Evolutionary conservation across 352 stramenopile genomes (phyloP).

Genomic region (Phytophthora meadii): DNA sequence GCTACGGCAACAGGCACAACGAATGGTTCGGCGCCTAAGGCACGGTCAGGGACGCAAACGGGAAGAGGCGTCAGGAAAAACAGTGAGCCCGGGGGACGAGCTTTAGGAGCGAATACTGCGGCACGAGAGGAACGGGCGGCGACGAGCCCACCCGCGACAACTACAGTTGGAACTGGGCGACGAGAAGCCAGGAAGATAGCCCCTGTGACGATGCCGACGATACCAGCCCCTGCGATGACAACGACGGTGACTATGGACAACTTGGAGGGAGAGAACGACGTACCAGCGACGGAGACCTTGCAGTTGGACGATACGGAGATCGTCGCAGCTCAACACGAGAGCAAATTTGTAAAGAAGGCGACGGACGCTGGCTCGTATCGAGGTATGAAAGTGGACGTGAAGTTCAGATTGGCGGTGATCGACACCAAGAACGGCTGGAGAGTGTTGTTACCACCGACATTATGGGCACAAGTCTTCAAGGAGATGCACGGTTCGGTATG

Average conservation of each 20-base stretch:
- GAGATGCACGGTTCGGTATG: neutral
- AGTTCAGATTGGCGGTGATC: neutral
- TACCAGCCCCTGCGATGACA: neutral
- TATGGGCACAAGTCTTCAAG: slow-evolving; percentile 2
- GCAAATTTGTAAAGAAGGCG: neutral
- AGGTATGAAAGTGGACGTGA: neutral
- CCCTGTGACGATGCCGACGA: too few species aligned
- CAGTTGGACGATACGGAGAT: neutral
- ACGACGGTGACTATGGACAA: neutral
- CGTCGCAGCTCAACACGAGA: neutral
- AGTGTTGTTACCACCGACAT: neutral
- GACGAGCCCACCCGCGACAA: too few species aligned
- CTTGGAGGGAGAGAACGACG: neutral
- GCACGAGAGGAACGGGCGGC: too few species aligned
- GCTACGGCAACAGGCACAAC: too few species aligned
- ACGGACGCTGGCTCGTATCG: neutral
- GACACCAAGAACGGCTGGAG: neutral
- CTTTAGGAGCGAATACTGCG: too few species aligned
- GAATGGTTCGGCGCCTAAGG: too few species aligned
- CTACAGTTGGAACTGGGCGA: too few species aligned
- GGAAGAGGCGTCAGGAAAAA: too few species aligned
- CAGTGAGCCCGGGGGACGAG: too few species aligned
- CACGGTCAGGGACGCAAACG: too few species aligned
- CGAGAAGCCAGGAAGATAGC: too few species aligned
- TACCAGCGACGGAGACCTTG: neutral